Percentiles rank a stretch among this genome's conserved stretches.
These are phyloP conservation scores for Patellaria atrata DNA, from an alignment of 495 filamentous ascomycete genomes.

Conservation along the genomic window DNA sequence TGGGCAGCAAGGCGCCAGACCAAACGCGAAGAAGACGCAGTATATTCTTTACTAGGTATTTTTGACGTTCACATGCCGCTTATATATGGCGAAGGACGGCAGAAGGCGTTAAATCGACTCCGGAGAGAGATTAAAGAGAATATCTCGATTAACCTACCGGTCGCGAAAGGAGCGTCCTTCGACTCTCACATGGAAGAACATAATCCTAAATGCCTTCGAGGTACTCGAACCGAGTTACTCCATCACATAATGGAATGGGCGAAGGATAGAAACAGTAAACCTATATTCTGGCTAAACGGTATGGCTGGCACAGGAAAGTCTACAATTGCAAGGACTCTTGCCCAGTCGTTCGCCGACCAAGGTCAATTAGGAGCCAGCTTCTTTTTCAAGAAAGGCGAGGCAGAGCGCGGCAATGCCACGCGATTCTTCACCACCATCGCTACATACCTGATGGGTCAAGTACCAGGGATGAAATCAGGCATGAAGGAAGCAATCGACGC, in stretches of 20 bases:
- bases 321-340: constrained; percentile 20
- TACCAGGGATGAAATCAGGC: constrained; percentile 4
- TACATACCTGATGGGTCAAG: constrained; percentile 2
- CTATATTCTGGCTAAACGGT: constrained; percentile 26
- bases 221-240: constrained; percentile 17
- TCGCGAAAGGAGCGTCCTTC: constrained; percentile 13
- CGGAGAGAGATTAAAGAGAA: constrained; percentile 7
- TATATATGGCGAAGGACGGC: constrained; percentile 8
- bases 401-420: constrained; percentile 11
- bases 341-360: constrained; percentile 3
- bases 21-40: constrained; percentile 5
- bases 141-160: constrained; percentile 5
- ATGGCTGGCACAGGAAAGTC: constrained; percentile 26
- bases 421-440: constrained; percentile 19
- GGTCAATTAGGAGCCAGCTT: constrained; percentile 18
- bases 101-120: constrained; percentile 6
- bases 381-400: constrained; percentile 19
- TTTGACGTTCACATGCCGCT: constrained; percentile 10
- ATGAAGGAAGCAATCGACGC: constrained; percentile 8
- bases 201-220: constrained; percentile 11
- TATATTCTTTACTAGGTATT: constrained; percentile 7
- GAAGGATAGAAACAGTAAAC: constrained; percentile 4
- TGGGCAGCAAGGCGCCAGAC: constrained; percentile 12
- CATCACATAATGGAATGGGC: constrained; percentile 12
- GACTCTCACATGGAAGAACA: constrained; percentile 12